These are phyloP conservation scores for Margaritispora aquatica DNA, from an alignment of 495 filamentous ascomycete species.

Conservation along the genomic window DNA sequence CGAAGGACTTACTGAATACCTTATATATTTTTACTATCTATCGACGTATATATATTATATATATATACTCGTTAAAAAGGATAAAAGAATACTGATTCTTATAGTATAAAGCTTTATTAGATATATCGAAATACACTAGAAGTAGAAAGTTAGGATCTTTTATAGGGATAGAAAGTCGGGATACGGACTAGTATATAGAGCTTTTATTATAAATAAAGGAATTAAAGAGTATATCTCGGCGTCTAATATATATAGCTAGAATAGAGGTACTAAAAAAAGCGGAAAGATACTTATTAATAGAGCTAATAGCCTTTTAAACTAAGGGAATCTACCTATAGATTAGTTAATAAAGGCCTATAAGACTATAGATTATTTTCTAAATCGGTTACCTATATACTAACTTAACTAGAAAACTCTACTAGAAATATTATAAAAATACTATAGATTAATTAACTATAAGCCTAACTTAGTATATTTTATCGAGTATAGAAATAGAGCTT, in stretches of 20 bases:
- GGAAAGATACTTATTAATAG: neutral
- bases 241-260: neutral
- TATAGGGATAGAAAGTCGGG: neutral
- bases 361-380: neutral
- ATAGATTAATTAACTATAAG: neutral
- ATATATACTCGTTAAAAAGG: neutral
- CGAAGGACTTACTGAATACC: neutral
- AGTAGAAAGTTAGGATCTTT: neutral
- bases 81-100: neutral
- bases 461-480: neutral
- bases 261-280: neutral
- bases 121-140: neutral
- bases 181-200: neutral
- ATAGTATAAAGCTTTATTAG: neutral
- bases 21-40: neutral
- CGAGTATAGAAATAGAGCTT: neutral
- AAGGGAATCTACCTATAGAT: neutral
- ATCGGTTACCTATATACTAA: neutral
- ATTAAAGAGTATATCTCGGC: neutral
- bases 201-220: neutral
- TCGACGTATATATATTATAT: neutral
- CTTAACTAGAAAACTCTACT: neutral
- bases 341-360: neutral
- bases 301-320: neutral
- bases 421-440: neutral